phyloP scores from a whole-genome alignment of 176 grass and related monocot species.

The Triticum dicoccoides region DNA sequence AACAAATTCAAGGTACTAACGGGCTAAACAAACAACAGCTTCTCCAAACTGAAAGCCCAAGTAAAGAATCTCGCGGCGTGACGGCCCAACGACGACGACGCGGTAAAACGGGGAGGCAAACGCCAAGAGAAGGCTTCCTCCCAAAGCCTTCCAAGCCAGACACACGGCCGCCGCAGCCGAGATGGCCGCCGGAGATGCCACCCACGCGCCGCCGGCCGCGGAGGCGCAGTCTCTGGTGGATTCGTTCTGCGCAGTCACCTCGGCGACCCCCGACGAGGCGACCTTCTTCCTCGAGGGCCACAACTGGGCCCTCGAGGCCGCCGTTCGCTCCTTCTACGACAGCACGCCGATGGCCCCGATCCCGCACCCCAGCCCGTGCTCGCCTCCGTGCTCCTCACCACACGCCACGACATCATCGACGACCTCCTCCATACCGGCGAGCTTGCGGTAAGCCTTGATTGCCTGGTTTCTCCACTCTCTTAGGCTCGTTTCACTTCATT shows the following conservation, averaged over 20 bases:
- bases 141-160: too few relatives aligned
- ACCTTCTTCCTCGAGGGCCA: conserved; percentile 84
- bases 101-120: too few relatives aligned
- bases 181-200: conserved; percentile 21
- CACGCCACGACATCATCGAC: conserved; percentile 52
- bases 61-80: not conserved
- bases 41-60: not conserved
- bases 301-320: conserved; percentile 67
- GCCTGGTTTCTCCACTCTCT: not conserved
- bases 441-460: conserved; percentile 47
- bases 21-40: too few relatives aligned
- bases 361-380: not conserved
- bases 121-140: too few relatives aligned
- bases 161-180: too few relatives aligned
- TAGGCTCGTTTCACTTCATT: too few relatives aligned
- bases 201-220: conserved; percentile 33
- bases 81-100: too few relatives aligned
- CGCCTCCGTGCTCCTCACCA: not conserved
- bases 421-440: conserved; percentile 83
- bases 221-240: conserved; percentile 47
- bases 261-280: conserved; percentile 59
- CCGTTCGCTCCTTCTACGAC: conserved; percentile 75
- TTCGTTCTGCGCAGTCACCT: conserved; percentile 66
- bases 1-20: too few relatives aligned
- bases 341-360: not conserved